These are phyloP conservation scores for Naegleria gruberi DNA, from an alignment of 208 protist genomes.

Conservation along the genomic window DNA sequence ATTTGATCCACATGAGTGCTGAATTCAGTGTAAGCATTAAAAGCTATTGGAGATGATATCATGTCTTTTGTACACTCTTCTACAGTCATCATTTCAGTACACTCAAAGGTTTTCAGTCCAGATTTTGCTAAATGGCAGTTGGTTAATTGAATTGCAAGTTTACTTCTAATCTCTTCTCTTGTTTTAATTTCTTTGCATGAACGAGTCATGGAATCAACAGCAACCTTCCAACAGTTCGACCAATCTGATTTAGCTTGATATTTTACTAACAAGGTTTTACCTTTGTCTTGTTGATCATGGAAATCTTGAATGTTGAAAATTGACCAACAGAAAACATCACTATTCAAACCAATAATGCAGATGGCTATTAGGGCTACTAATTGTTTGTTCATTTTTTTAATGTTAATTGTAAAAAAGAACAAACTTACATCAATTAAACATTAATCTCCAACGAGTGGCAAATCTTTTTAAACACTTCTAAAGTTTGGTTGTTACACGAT, in stretches of 20 bases:
- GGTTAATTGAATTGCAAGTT: background rate
- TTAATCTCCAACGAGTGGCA: too few species aligned
- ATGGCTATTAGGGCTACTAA: too few species aligned
- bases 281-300: too few species aligned
- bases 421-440: too few species aligned
- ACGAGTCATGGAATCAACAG: background rate
- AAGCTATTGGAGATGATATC: constrained; percentile 1
- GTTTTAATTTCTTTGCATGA: background rate
- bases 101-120: background rate
- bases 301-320: too few species aligned
- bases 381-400: too few species aligned
- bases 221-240: background rate
- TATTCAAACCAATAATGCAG: too few species aligned
- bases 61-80: constrained; percentile 13
- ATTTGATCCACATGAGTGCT: background rate
- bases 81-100: background rate
- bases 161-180: background rate
- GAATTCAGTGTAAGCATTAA: constrained; percentile 15
- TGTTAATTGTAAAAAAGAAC: too few species aligned
- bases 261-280: background rate
- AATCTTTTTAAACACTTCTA: too few species aligned
- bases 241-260: background rate
- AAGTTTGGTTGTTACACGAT: too few species aligned
- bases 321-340: too few species aligned
- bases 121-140: background rate